Percentiles rank a stretch among this genome's conserved stretches.
These are phyloP conservation scores for Withania somnifera DNA, from an alignment of 305 asterid genomes.

Conservation along the genomic window DNA sequence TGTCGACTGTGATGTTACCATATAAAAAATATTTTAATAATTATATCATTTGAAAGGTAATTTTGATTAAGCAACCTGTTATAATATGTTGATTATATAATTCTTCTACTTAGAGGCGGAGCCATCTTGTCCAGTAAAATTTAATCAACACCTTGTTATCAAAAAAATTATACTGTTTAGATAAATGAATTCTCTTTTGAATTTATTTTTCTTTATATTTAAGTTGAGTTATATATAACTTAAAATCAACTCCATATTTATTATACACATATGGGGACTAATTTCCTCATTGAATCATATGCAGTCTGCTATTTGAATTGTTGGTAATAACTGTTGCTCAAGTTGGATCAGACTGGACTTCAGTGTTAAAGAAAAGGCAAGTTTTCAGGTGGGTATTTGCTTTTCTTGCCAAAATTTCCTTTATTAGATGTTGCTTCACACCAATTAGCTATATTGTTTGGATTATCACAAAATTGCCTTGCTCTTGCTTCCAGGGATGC, in stretches of 20 bases:
- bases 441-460: background rate
- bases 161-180: background rate
- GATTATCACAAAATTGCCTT: background rate
- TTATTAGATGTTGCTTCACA: background rate
- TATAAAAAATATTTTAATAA: background rate
- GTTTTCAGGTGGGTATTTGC: conserved; percentile 26
- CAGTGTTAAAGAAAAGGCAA: conserved; percentile 53
- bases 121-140: background rate
- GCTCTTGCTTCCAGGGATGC: conserved; percentile 33
- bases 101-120: background rate
- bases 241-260: no score
- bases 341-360: conserved; percentile 79
- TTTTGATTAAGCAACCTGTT: background rate
- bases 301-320: conserved; percentile 61
- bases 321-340: conserved; percentile 69
- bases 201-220: background rate
- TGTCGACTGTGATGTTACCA: rapidly evolving
- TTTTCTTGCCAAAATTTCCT: background rate
- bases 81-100: background rate
- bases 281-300: background rate
- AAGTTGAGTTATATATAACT: background rate
- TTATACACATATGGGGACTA: background rate
- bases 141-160: background rate
- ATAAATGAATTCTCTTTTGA: background rate
- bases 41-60: background rate